These are phyloP conservation scores for Penicillium janthinellum DNA, from an alignment of 2,329 filamentous ascomycete species.

Conservation along the genomic window DNA sequence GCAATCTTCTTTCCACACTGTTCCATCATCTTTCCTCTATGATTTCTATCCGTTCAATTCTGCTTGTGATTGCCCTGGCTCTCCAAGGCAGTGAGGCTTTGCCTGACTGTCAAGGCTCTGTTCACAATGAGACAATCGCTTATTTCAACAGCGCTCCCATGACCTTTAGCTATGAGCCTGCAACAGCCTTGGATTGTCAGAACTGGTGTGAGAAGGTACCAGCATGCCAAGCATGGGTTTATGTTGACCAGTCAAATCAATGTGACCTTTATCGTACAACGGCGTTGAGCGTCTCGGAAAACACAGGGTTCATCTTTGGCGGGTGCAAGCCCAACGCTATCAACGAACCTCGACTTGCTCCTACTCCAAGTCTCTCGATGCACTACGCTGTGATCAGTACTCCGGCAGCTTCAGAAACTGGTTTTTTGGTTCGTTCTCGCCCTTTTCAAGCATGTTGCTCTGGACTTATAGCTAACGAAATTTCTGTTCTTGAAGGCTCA, in stretches of 20 bases:
- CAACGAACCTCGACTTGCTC: neutral
- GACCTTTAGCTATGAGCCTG: constrained; percentile 2
- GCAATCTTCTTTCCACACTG: neutral
- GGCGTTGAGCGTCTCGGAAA: constrained; percentile 3
- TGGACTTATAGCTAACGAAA: neutral
- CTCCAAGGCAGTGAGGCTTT: neutral
- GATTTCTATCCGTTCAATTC: neutral
- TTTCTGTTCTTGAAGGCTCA: neutral
- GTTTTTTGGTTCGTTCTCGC: neutral
- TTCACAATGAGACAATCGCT: neutral
- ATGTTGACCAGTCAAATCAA: constrained; percentile 3
- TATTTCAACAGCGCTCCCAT: constrained; percentile 2
- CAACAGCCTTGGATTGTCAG: neutral
- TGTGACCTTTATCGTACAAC: constrained; percentile 2
- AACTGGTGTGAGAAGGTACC: neutral
- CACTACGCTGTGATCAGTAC: neutral
- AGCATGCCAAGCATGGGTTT: constrained; percentile 1
- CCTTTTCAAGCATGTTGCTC: neutral
- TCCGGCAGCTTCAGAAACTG: neutral
- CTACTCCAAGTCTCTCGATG: neutral
- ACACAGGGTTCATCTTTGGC: constrained; percentile 1
- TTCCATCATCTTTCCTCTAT: neutral
- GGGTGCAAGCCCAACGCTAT: neutral
- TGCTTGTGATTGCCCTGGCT: neutral
- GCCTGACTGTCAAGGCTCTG: neutral